Percentiles rank a stretch among this genome's conserved stretches.
Evolutionary conservation across 2,329 filamentous ascomycete species (phyloP).

Genomic region (Penicillium hordei): DNA sequence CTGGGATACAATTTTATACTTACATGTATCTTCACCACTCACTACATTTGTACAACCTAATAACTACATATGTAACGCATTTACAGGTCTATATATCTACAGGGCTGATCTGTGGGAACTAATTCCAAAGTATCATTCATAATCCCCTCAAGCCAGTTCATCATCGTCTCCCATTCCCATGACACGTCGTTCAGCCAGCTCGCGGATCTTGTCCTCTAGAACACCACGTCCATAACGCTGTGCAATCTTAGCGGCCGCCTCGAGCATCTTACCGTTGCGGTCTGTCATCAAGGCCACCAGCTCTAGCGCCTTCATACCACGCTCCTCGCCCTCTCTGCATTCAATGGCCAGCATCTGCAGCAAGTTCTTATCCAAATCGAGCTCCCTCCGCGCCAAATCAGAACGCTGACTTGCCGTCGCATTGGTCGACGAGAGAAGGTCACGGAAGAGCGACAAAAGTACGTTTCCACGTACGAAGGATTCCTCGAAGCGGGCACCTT

Average conservation of each 20-base stretch:
- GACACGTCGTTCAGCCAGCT: slow-evolving; percentile 71
- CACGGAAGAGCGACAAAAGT: slow-evolving; percentile 70
- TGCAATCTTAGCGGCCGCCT: slow-evolving; percentile 87
- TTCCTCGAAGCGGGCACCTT: slow-evolving; percentile 66
- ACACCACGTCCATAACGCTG: slow-evolving; percentile 77
- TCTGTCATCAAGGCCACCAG: slow-evolving; percentile 84
- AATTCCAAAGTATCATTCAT: neutral
- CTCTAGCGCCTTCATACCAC: slow-evolving; percentile 92
- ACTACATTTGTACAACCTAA: too few relatives aligned
- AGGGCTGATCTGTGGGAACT: neutral
- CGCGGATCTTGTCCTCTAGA: slow-evolving; percentile 85
- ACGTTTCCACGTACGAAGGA: slow-evolving; percentile 73
- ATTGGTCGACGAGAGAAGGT: slow-evolving; percentile 68
- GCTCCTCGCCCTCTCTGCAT: slow-evolving; percentile 88
- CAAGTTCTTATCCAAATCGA: slow-evolving; percentile 86
- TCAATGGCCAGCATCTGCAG: slow-evolving; percentile 86
- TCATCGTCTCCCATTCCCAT: slow-evolving; percentile 60
- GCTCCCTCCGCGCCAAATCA: slow-evolving; percentile 68
- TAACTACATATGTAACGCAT: too few relatives aligned
- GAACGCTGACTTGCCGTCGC: slow-evolving; percentile 64
- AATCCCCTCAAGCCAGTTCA: slow-evolving; percentile 35
- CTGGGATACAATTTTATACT: neutral
- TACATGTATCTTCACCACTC: too few relatives aligned
- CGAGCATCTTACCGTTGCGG: slow-evolving; percentile 81
- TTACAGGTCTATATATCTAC: neutral